Base-by-base conservation (phyloP, 306 rosid species). In the Malus domestica region DNA sequence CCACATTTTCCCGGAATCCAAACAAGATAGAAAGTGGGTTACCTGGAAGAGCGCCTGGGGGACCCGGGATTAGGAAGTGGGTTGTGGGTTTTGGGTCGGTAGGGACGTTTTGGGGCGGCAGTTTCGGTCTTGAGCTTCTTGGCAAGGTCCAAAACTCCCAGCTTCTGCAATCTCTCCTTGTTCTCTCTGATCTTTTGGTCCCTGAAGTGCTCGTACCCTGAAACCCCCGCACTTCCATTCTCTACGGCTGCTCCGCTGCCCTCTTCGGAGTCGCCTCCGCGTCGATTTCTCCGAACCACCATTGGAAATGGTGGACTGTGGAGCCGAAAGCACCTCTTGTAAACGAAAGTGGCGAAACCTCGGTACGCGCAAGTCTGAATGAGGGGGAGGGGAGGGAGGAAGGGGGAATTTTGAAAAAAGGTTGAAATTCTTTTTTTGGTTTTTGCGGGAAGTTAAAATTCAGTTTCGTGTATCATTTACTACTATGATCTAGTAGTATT, bases 41-140 rank as follows among this genome's bases (percentile, higher is more conserved):
- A 89, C 97, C 97, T 85, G 12, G 91, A 86, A 33, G 98, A 93
- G 15, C 98, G 97, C 75, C 98, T 81, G 54, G 83, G 73, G 42
- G 93, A 72, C 12, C 45, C 55, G 30, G 83, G 29, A 4, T 18
- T 51, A 14, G 54, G 19, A 49, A 49, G 54, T 13, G 38, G 44
- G 6, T 27, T 3, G 12, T 30, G 60, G 76, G 45, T 27, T n/a
- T 46, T 76, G 40, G 79, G 1, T 63, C 46, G 0, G 57, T 75
- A 8, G 76, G 57, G 22, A 33, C 72, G 76, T 55, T 84, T 85
- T 4, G 52, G 69, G 19, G 33, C 16, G 60, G 70, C 54, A 54
- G 75, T 10, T 16, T 74, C 8, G 73, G 87, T 42, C 51, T 87
- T 89, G 76, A 89, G 92, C 65, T 87, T 80, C 4, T 30, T 87